Percentiles rank a stretch among this genome's conserved stretches.
These are phyloP conservation scores for Ilex asprella DNA, from an alignment of 257 asterid species.

Conservation along the genomic window DNA sequence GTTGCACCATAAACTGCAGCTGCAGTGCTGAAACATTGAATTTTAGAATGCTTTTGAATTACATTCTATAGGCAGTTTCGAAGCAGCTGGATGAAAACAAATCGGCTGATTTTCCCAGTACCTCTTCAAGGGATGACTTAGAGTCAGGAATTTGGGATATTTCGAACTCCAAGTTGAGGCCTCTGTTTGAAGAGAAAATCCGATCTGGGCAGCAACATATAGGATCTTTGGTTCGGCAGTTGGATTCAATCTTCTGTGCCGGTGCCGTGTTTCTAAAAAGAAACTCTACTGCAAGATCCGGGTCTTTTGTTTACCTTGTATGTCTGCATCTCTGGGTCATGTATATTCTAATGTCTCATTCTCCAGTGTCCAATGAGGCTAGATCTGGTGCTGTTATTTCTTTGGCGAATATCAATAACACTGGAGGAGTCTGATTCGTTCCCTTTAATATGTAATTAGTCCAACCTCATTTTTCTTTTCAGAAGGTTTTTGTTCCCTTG, in stretches of 20 bases:
- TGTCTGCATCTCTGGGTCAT: slow-evolving; percentile 89
- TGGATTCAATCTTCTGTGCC: slow-evolving; percentile 72
- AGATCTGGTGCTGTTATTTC: slow-evolving; percentile 53
- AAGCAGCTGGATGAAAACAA: slow-evolving; percentile 58
- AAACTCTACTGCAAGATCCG: slow-evolving; percentile 67
- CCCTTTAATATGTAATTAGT: not conserved
- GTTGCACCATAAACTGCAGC: not conserved
- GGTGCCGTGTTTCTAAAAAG: slow-evolving; percentile 62
- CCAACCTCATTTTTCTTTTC: too few relatives aligned
- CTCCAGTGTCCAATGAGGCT: slow-evolving; percentile 47
- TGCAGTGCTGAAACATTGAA: slow-evolving; percentile 1
- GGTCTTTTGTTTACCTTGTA: slow-evolving; percentile 57
- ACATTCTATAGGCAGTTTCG: slow-evolving; percentile 54
- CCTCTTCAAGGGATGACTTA: slow-evolving; percentile 48
- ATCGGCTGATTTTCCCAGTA: slow-evolving; percentile 31
- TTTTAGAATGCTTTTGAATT: slow-evolving; percentile 6
- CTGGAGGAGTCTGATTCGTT: slow-evolving; percentile 46
- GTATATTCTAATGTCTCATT: slow-evolving; percentile 61
- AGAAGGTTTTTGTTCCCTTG: too few relatives aligned
- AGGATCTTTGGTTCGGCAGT: slow-evolving; percentile 67
- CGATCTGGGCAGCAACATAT: slow-evolving; percentile 70
- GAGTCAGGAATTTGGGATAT: slow-evolving; percentile 47
- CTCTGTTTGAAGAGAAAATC: slow-evolving; percentile 46
- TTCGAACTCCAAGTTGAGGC: slow-evolving; percentile 45
- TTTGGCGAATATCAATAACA: slow-evolving; percentile 74